These are phyloP conservation scores for Pachysandra terminalis DNA, from an alignment of 164 flowering plant species.

Conservation along the genomic window DNA sequence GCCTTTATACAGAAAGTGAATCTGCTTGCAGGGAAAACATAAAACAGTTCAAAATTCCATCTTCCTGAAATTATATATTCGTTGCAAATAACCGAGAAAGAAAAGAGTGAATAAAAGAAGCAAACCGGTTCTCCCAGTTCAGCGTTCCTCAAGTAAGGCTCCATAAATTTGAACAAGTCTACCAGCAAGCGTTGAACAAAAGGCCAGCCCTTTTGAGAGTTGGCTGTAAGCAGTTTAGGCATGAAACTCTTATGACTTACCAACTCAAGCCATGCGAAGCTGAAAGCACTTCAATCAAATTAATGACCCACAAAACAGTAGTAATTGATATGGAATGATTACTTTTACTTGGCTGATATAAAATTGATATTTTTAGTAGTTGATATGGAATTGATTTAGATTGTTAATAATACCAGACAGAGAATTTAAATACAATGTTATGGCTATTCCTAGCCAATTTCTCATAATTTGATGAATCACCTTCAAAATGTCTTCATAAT, in stretches of 20 bases:
- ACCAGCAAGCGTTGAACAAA: conserved; percentile 79
- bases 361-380: no score
- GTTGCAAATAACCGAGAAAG: not conserved
- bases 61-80: not conserved
- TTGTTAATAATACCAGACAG: no score
- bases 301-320: not conserved
- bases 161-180: conserved; percentile 85
- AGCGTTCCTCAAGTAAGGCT: conserved; percentile 92
- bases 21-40: conserved; percentile 33
- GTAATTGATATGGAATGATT: no score
- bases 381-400: no score
- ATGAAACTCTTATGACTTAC: conserved; percentile 92
- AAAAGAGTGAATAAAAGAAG: not conserved
- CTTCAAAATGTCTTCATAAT: no score
- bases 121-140: conserved; percentile 78
- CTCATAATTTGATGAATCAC: not conserved
- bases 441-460: not conserved
- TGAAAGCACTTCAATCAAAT: conserved; percentile 32
- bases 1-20: conserved; percentile 87
- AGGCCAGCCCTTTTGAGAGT: conserved; percentile 89
- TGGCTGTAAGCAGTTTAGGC: conserved; percentile 85
- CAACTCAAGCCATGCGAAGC: conserved; percentile 98
- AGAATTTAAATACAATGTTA: no score
- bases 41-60: not conserved
- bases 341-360: no score